Base-by-base conservation (phyloP, 352 stramenopile genomes). In the Globisporangium echinulatum region DNA sequence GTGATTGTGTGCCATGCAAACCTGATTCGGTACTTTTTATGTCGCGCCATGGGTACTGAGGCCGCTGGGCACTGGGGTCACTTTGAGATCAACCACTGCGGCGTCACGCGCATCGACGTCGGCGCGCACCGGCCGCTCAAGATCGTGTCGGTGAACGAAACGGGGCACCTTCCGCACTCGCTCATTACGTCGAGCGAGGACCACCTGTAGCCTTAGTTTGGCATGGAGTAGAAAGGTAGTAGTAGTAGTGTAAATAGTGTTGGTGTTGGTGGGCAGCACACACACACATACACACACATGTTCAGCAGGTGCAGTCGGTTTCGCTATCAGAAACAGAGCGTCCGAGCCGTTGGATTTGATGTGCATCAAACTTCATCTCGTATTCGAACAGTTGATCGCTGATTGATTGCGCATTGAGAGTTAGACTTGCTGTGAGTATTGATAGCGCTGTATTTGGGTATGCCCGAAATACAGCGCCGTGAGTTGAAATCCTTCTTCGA, bases 21-120 rank as follows among this genome's bases (percentile, higher is more conserved):
- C 62, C 48, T 94, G 39, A 94, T 94, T 58, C 73, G 84, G 52
- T 94, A 82, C 60, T 89, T 94, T 48, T 62, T 94, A 37, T 94
- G 84, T 58, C 80, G 79, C 52, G 80, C 82, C 8, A 68, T 94
- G 51, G 75, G 79, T 11, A 73, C 92, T 14, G 67, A 74, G 19
- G 67, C 84, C 13, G 55, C 66, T 10, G 80, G 75, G 13, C 77
- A 76, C 8, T 94, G 84, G 84, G 82, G 82, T 38, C 79, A 90
- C 59, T 88, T 94, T 51, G 84, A 92, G 67, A 91, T 94, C 66
- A 92, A 94, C 56, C 82, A 94, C 59, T 94, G 84, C 62, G 68
- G 82, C 61, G 71, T 94, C 64, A 90, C 84, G 33, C 80, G 82
- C 37, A 83, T 94, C 50, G 82, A 92, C 47, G 66, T 92, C 13